phyloP scores from a whole-genome alignment of 2,329 filamentous ascomycete species.

The Ophiostoma sp. region DNA sequence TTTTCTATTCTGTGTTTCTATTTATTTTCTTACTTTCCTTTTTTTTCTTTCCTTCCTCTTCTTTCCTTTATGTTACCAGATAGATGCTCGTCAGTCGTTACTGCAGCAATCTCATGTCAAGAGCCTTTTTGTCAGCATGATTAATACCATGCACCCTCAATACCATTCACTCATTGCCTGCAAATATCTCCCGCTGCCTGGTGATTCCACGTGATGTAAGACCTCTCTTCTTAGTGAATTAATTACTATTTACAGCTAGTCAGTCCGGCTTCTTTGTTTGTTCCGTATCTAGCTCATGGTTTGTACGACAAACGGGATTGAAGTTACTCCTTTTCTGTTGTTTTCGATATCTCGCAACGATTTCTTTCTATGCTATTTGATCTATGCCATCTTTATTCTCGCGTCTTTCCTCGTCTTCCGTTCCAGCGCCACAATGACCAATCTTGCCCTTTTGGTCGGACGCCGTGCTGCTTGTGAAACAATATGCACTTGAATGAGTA shows the following conservation, averaged over 20 bases:
- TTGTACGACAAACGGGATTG: too few species aligned
- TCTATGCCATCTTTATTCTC: too few species aligned
- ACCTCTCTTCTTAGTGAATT: background rate
- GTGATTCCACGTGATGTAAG: background rate
- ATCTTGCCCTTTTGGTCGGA: background rate
- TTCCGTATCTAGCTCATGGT: background rate
- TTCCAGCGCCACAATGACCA: background rate
- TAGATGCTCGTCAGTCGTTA: slow-evolving; percentile 12
- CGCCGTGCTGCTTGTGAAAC: too few species aligned
- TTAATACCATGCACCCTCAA: background rate
- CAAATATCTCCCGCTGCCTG: background rate
- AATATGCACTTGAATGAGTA: too few species aligned
- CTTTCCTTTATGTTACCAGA: slow-evolving; percentile 4
- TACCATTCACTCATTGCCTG: background rate
- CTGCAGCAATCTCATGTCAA: slow-evolving; percentile 3
- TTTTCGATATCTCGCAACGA: too few species aligned
- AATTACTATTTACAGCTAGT: background rate
- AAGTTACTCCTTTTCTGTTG: too few species aligned
- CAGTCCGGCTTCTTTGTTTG: background rate
- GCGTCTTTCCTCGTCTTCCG: background rate
- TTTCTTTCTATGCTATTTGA: too few species aligned
- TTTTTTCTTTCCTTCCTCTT: background rate
- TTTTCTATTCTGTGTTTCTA: background rate
- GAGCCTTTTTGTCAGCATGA: slow-evolving; percentile 4
- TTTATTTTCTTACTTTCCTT: background rate